Base-by-base conservation (phyloP, 306 rosid genomes). In the Quercus berberidifolia region DNA sequence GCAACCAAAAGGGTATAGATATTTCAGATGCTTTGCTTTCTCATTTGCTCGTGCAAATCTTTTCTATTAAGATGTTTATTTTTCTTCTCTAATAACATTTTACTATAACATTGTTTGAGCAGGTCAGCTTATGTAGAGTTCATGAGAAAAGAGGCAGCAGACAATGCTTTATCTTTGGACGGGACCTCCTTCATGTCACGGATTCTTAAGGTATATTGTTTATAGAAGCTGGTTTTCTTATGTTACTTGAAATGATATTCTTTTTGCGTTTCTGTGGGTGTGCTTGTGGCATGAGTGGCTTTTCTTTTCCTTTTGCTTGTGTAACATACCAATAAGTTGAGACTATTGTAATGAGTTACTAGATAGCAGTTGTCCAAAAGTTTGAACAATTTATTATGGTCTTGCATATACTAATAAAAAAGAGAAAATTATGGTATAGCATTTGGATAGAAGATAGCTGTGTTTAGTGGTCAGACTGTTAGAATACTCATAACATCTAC, bases 91-190 rank as follows among this genome's bases (percentile, higher is more conserved):
- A 21, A 18, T 74, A 5, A 55, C 75, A 74, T 58, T 38, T 57
- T 79, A 15, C 75, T 86, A 72, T 79, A 33, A 8, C 26, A 28
- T 55, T 88, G 20, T 68, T 80, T 80, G 89, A 85, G 78, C 97
- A 96, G 99, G 88, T 89, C 96, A 0, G 99, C 99, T 70, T 91
- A 87, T 69, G 94, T 96, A 58, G 99, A 96, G 86, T 96, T 96
- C 89, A 90, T 90, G 92, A 89, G 88, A 67, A 96, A 88, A 86
- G 99, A 90, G 70, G 94, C 97, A 3, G 96, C 98, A 52, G 94
- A 96, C 64, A 90, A 86, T 74, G 98, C 99, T 38, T 76, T 96
- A 80, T 88, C 99, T 84, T 83, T 96, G 68, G 98, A 96, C 76
- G 93, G 98, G 49, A 93, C 97, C 54, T 96, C 98, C 55, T 96